Conservation (phyloP, 805 yeast species). For the Ogataea trehaloabstinens region DNA sequence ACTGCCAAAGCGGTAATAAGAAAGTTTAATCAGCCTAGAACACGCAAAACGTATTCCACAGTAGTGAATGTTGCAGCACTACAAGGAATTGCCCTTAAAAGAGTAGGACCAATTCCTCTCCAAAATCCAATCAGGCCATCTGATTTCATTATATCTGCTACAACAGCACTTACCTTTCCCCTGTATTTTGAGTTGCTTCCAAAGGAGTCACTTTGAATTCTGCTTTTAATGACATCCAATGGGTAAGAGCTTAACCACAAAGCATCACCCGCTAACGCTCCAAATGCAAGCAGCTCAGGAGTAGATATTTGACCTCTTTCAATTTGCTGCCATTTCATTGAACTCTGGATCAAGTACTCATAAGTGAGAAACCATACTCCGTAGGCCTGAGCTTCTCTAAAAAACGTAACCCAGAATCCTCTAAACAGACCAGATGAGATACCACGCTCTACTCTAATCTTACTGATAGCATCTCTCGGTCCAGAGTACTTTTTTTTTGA, state of each 20-base stretch:
- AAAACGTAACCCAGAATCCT: constrained; percentile 51
- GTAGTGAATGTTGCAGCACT: constrained; percentile 77
- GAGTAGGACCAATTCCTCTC: constrained; percentile 61
- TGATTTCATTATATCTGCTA: constrained; percentile 37
- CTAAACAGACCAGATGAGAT: constrained; percentile 46
- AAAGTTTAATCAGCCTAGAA: constrained; percentile 39
- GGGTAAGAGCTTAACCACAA: constrained; percentile 60
- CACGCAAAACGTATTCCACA: constrained; percentile 63
- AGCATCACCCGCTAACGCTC: constrained; percentile 69
- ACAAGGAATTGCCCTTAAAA: constrained; percentile 60
- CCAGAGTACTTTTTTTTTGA: constrained; percentile 35
- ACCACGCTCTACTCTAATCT: constrained; percentile 45
- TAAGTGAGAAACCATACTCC: constrained; percentile 73
- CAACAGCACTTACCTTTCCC: constrained; percentile 37
- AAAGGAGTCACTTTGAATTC: constrained; percentile 53
- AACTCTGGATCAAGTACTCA: constrained; percentile 49
- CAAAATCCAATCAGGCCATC: constrained; percentile 55
- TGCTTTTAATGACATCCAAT: constrained; percentile 49
- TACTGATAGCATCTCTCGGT: constrained; percentile 42
- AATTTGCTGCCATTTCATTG: constrained; percentile 33
- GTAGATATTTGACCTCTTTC: constrained; percentile 51
- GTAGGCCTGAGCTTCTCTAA: constrained; percentile 68
- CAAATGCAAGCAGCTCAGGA: constrained; percentile 52
- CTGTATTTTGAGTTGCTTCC: constrained; percentile 42
- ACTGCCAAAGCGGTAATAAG: neutral